Base-by-base conservation (phyloP, 192 early-diverging fungal species). In the Podila epicladia region DNA sequence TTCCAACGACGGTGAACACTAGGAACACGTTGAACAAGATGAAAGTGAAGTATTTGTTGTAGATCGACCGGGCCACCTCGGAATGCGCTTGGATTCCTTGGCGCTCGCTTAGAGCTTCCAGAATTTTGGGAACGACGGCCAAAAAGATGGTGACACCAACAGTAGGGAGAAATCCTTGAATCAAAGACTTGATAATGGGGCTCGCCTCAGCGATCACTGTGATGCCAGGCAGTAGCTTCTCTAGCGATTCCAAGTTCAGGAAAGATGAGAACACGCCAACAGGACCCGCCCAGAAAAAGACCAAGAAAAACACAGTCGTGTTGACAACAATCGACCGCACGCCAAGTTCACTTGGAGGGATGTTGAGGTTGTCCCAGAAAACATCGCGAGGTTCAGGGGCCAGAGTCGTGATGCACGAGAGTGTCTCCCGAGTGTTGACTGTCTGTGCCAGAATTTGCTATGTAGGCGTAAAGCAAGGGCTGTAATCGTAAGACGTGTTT, bases 351-450 rank as follows among this genome's bases (percentile, higher is more conserved):
- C 86, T 73, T 33, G 71, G 82, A 28, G 89, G 87, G 38, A 93
- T 82, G 62, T 85, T 88, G n/a, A 95, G 74, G 70, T 94, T 94
- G 50, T 89, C 83, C 93, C 93, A 95, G 65, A 85, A 85, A 53
- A 95, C 88, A 62, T 92, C 93, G 32, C 92, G 89, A 31, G 94
- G 93, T 70, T 93, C 93, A 9, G 93, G 93, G 15, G 93, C 93
- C 35, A 91, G 75, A 60, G 61, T 69, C 0, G 92, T 89, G 17
- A 85, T 72, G 63, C 91, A 88, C n/a, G 86, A 73, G 32, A 92
- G 90, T 0, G 93, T 93, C 63, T 91, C 87, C 19, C 89, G 84
- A 65, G 89, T 83, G 62, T 90, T 88, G 33, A 92, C 85, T 0
- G 89, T 84, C 83, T 95, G 93, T 15, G 91, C 83, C 13, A 87